phyloP scores from a whole-genome alignment of 495 filamentous ascomycete species.

The Lentithecium fluviatile region DNA sequence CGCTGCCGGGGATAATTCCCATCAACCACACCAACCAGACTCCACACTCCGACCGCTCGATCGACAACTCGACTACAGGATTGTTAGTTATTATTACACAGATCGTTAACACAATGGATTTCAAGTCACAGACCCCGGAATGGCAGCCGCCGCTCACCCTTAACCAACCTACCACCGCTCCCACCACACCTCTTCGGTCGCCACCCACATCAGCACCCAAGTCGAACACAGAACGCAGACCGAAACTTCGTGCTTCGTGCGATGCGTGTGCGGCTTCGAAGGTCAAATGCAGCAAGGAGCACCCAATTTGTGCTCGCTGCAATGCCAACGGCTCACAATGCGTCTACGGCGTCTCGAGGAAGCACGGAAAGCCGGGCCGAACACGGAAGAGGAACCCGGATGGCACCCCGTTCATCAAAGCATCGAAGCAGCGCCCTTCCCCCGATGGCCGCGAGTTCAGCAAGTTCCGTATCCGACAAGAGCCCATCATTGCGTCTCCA shows the following conservation, averaged over 20 bases:
- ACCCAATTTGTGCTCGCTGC: constrained; percentile 37
- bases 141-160: constrained; percentile 12
- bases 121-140: neutral
- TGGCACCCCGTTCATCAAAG: constrained; percentile 20
- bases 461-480: constrained; percentile 22
- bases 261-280: constrained; percentile 40
- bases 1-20: constrained; percentile 3
- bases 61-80: neutral
- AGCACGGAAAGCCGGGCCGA: constrained; percentile 37
- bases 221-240: constrained; percentile 28
- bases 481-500: constrained; percentile 15
- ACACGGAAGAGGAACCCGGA: constrained; percentile 31
- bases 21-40: neutral
- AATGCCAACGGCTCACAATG: constrained; percentile 27
- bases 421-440: constrained; percentile 23
- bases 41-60: neutral
- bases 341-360: constrained; percentile 37
- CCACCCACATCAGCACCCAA: constrained; percentile 16
- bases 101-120: constrained; percentile 7
- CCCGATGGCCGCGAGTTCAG: constrained; percentile 21
- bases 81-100: neutral
- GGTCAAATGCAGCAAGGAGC: constrained; percentile 42
- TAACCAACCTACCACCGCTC: constrained; percentile 1
- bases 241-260: constrained; percentile 40
- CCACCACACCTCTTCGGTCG: constrained; percentile 1